These are phyloP conservation scores for Tephrocybe sp. DNA, from an alignment of 768 basidiomycete genomes.

Conservation along the genomic window DNA sequence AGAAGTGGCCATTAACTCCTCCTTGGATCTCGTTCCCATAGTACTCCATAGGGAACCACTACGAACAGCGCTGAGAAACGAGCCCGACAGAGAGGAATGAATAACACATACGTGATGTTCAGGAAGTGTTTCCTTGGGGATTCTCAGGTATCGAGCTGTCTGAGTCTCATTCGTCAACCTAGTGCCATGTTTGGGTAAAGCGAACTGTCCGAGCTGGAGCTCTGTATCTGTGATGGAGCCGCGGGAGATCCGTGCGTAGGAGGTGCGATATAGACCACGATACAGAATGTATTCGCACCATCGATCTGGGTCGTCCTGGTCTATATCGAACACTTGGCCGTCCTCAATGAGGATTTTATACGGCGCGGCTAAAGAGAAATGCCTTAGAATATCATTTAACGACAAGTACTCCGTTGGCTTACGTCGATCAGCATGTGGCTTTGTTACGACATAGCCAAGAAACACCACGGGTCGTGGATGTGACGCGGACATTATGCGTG, in stretches of 20 bases:
- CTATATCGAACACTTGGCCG: constrained; percentile 79
- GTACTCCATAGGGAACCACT: constrained; percentile 83
- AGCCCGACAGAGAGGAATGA: not conserved
- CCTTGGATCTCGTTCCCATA: constrained; percentile 52
- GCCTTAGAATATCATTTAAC: constrained; percentile 3
- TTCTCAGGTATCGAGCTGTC: constrained; percentile 65
- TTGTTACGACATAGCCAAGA: constrained; percentile 79
- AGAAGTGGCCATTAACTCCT: constrained; percentile 70
- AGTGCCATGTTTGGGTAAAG: constrained; percentile 61
- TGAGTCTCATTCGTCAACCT: constrained; percentile 56
- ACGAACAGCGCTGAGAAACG: not conserved
- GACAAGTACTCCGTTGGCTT: constrained; percentile 25
- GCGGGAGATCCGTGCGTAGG: constrained; percentile 82
- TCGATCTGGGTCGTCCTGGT: constrained; percentile 66
- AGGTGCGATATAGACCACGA: constrained; percentile 73
- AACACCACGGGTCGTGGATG: constrained; percentile 77
- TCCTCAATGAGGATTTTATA: constrained; percentile 78
- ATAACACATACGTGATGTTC: constrained; percentile 54
- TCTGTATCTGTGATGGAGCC: constrained; percentile 90
- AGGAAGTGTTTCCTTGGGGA: constrained; percentile 65
- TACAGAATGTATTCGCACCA: constrained; percentile 95
- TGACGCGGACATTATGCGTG: constrained; percentile 69
- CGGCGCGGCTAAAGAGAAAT: constrained; percentile 53
- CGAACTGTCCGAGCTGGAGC: constrained; percentile 84
- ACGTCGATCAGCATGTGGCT: constrained; percentile 65